Conservation (phyloP, 768 basidiomycete genomes). For the Crucibulum laeve region DNA sequence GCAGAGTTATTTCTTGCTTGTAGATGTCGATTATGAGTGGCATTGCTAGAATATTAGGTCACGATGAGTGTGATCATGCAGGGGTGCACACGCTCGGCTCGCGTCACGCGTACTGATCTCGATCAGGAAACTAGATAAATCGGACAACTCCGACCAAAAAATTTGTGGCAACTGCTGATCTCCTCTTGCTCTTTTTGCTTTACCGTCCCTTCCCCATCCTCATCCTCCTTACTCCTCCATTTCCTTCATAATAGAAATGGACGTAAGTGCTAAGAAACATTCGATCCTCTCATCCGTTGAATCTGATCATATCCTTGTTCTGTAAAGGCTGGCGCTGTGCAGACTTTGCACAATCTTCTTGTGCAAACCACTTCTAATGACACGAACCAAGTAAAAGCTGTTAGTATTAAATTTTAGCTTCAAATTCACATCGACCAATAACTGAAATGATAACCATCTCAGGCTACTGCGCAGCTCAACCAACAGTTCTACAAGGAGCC, state of each 20-base stretch:
- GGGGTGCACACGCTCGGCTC: background rate
- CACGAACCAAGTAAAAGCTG: conserved; percentile 84
- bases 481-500: conserved; percentile 91
- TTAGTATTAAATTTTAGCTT: conserved; percentile 34
- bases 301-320: conserved; percentile 15
- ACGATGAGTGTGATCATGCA: background rate
- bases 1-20: no score
- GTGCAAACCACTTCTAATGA: conserved; percentile 84
- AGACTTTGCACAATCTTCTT: conserved; percentile 81
- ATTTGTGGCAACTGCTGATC: conserved; percentile 27
- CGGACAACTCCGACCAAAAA: conserved; percentile 58
- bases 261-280: conserved; percentile 34
- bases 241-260: conserved; percentile 31
- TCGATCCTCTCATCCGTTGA: conserved; percentile 6
- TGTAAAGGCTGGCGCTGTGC: conserved; percentile 64
- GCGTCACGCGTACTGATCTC: background rate
- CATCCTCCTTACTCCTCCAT: conserved; percentile 18
- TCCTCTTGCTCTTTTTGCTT: conserved; percentile 16
- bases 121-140: conserved; percentile 19
- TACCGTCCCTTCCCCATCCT: conserved; percentile 21
- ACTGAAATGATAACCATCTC: background rate
- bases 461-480: conserved; percentile 93
- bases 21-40: no score
- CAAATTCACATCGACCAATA: background rate
- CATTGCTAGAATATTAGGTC: background rate